Conservation (phyloP, 169 alveolate species). For the Eimeria praecox region DNA sequence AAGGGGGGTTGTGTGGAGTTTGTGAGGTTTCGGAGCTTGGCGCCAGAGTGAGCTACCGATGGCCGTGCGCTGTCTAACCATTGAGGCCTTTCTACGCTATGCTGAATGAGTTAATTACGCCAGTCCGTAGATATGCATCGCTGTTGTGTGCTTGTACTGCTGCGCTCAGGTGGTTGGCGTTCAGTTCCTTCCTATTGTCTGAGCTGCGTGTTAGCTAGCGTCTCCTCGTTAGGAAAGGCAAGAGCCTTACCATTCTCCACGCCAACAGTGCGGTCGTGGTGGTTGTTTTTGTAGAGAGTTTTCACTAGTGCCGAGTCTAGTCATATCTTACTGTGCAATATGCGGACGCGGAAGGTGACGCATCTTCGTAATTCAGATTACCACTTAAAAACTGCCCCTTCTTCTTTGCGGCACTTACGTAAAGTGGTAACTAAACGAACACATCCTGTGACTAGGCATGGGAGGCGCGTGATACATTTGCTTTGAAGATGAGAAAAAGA, state of each 20-base stretch:
- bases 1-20: slow-evolving; percentile 73
- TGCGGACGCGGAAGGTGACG: not conserved
- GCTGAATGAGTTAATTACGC: not conserved
- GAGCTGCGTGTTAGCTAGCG: slow-evolving; percentile 2
- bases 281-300: not conserved
- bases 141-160: not conserved
- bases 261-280: not conserved
- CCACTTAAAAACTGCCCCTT: not conserved
- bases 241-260: slow-evolving; percentile 18
- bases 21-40: slow-evolving; percentile 82
- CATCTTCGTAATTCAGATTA: not conserved
- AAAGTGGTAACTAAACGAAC: not conserved
- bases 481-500: not conserved
- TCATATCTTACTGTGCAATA: not conserved
- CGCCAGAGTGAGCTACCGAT: slow-evolving; percentile 70
- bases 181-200: slow-evolving; percentile 65
- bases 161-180: slow-evolving; percentile 66
- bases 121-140: not conserved
- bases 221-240: slow-evolving; percentile 8
- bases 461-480: not conserved
- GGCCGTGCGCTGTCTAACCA: not conserved
- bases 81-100: not conserved
- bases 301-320: not conserved
- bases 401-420: not conserved
- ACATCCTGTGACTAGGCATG: not conserved